Conservation (phyloP, 208 protist species). For the Novymonas esmeraldas region DNA sequence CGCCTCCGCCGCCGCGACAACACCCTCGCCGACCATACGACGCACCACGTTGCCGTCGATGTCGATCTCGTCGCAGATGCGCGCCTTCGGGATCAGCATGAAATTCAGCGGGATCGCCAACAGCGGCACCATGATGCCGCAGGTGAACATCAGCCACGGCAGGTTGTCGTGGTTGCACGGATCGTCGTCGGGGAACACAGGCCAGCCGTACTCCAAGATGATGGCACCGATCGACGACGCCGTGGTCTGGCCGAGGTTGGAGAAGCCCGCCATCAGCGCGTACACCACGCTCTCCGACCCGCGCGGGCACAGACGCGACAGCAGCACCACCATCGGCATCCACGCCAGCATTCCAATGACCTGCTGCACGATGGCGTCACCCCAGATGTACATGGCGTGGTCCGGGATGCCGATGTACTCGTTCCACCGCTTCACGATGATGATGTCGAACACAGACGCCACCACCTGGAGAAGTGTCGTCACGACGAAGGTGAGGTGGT, state of each 20-base stretch:
- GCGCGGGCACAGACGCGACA: constrained; percentile 78
- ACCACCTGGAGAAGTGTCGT: constrained; percentile 40
- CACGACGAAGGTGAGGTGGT: constrained; percentile 49
- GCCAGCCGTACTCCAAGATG: constrained; percentile 49
- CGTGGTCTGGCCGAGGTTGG: constrained; percentile 60
- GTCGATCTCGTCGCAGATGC: constrained; percentile 57
- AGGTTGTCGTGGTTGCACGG: constrained; percentile 69
- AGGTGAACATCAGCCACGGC: constrained; percentile 46
- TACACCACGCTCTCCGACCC: constrained; percentile 80
- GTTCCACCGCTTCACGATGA: constrained; percentile 79
- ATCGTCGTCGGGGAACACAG: constrained; percentile 24
- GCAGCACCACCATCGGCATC: constrained; percentile 76
- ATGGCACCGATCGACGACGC: constrained; percentile 40
- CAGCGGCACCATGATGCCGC: constrained; percentile 50
- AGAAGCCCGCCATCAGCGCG: constrained; percentile 74
- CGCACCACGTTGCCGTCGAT: constrained; percentile 38
- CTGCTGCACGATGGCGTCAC: constrained; percentile 60
- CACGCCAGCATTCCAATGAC: constrained; percentile 58
- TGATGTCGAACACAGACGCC: constrained; percentile 47
- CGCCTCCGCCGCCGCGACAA: background rate
- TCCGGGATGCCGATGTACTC: constrained; percentile 47
- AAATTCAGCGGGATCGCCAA: constrained; percentile 56
- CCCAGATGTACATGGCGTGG: constrained; percentile 64
- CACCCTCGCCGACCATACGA: constrained; percentile 1
- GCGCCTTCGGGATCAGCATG: constrained; percentile 50